Conservation (phyloP, 768 basidiomycete species). For the Mycena indigotica region DNA sequence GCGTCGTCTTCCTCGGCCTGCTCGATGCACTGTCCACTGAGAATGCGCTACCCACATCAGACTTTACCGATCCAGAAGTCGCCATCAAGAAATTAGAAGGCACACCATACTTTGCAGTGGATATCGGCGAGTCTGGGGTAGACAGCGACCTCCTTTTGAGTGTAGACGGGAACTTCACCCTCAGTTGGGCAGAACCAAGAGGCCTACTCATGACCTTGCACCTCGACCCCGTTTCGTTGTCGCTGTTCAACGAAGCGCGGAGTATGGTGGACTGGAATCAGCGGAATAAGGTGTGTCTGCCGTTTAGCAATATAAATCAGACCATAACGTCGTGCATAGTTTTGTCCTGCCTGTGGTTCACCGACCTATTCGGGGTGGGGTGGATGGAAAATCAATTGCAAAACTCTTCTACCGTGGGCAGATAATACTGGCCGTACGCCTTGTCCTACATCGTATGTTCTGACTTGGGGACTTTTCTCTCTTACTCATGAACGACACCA, state of each 20-base stretch:
- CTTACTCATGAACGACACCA: slow-evolving; percentile 30
- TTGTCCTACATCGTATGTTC: slow-evolving; percentile 69
- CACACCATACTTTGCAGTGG: slow-evolving; percentile 84
- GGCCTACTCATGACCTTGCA: slow-evolving; percentile 44
- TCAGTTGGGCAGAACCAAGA: slow-evolving; percentile 71
- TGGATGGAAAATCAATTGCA: slow-evolving; percentile 92
- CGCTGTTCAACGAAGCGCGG: slow-evolving; percentile 75
- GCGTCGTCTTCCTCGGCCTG: slow-evolving; percentile 80
- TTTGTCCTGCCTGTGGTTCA: slow-evolving; percentile 87
- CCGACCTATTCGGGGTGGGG: slow-evolving; percentile 86
- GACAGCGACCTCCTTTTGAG: slow-evolving; percentile 41
- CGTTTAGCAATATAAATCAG: too few relatives aligned
- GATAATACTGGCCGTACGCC: slow-evolving; percentile 63
- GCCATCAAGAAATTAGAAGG: slow-evolving; percentile 69
- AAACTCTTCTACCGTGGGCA: slow-evolving; percentile 73
- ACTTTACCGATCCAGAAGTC: slow-evolving; percentile 57
- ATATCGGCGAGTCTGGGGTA: slow-evolving; percentile 57
- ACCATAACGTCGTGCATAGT: slow-evolving; percentile 49
- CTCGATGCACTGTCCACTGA: slow-evolving; percentile 39
- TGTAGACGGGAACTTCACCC: slow-evolving; percentile 39
- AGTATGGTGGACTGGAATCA: slow-evolving; percentile 93
- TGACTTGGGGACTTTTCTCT: neutral
- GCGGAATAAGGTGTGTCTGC: slow-evolving; percentile 73
- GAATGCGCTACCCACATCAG: slow-evolving; percentile 64
- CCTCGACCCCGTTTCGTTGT: slow-evolving; percentile 68